These are phyloP conservation scores for Boletellus deceptivus DNA, from an alignment of 1,284 basidiomycete genomes.

Conservation along the genomic window DNA sequence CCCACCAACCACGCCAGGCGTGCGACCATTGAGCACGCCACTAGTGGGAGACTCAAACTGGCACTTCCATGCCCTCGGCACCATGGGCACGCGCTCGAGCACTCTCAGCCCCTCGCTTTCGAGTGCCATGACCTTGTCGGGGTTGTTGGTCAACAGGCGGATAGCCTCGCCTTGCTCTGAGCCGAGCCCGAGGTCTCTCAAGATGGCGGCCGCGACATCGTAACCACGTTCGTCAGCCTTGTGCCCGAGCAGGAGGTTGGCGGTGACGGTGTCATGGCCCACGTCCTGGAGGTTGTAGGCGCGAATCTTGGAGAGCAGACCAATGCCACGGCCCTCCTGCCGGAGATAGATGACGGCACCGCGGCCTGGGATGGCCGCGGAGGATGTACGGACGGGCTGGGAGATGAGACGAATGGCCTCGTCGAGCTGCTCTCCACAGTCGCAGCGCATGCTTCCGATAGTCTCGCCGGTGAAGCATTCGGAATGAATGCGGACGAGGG, in stretches of 20 bases:
- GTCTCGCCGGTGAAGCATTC: constrained; percentile 99
- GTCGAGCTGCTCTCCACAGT: constrained; percentile 98
- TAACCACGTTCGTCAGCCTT: constrained; percentile 94
- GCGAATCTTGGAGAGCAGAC: constrained; percentile 91
- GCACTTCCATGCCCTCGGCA: constrained; percentile 82
- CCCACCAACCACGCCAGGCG: constrained; percentile 78
- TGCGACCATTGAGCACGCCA: constrained; percentile 41
- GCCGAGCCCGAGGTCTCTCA: constrained; percentile 84
- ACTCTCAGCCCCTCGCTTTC: constrained; percentile 82
- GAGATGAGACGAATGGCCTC: constrained; percentile 94
- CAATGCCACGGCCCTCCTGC: constrained; percentile 99
- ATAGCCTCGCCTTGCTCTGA: constrained; percentile 59
- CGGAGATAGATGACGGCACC: constrained; percentile 97
- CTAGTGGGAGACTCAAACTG: constrained; percentile 19
- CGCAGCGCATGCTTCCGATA: constrained; percentile 97
- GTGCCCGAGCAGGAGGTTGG: constrained; percentile 95
- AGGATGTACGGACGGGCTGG: constrained; percentile 52
- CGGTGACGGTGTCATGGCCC: constrained; percentile 97
- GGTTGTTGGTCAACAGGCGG: constrained; percentile 94
- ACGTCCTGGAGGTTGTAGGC: constrained; percentile 99
- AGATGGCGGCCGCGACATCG: constrained; percentile 86
- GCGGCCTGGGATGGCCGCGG: constrained; percentile 64
- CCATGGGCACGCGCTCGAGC: constrained; percentile 89
- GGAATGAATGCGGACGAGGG: constrained; percentile 94
- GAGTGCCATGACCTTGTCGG: constrained; percentile 92